phyloP scores from a whole-genome alignment of 805 yeast genomes.

The Ogataea ganodermae region DNA sequence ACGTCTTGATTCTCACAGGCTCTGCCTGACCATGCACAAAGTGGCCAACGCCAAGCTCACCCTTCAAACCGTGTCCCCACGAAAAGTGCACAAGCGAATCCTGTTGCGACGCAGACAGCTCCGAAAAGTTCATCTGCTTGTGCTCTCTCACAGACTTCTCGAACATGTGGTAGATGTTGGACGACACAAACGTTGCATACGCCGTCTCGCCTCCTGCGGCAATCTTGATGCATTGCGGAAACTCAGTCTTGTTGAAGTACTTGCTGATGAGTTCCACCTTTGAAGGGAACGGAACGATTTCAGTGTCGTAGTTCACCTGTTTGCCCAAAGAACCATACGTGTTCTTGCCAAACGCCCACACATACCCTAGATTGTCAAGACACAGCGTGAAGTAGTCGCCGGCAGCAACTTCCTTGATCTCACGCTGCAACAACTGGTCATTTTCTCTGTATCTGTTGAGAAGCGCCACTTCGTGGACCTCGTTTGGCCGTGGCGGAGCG shows the following conservation, averaged over 20 bases:
- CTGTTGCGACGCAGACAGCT: conserved; percentile 25
- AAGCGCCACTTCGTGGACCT: conserved; percentile 55
- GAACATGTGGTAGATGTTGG: conserved; percentile 39
- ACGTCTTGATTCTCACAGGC: conserved; percentile 59
- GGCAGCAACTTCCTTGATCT: conserved; percentile 61
- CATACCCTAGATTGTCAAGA: conserved; percentile 60
- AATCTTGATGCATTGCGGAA: conserved; percentile 52
- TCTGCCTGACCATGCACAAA: conserved; percentile 70
- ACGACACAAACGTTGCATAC: conserved; percentile 45
- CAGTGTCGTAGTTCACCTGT: conserved; percentile 64
- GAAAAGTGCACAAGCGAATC: conserved; percentile 47
- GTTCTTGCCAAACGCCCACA: conserved; percentile 89
- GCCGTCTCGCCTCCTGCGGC: conserved; percentile 74
- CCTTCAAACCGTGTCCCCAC: conserved; percentile 84
- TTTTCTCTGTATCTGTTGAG: conserved; percentile 48
- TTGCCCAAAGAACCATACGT: conserved; percentile 82
- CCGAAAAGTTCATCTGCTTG: conserved; percentile 17
- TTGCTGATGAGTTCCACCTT: conserved; percentile 43
- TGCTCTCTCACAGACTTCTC: conserved; percentile 31
- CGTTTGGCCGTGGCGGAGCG: conserved; percentile 49
- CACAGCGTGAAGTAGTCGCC: conserved; percentile 77
- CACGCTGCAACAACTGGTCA: conserved; percentile 38
- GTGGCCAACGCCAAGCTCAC: conserved; percentile 81
- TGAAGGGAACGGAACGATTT: conserved; percentile 70
- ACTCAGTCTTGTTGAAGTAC: conserved; percentile 43